A percentile compares a stretch with the other conserved stretches of the same genome.
Evolutionary conservation across 2,329 filamentous ascomycete species (phyloP).

Genomic region (Colletotrichum sp.): DNA sequence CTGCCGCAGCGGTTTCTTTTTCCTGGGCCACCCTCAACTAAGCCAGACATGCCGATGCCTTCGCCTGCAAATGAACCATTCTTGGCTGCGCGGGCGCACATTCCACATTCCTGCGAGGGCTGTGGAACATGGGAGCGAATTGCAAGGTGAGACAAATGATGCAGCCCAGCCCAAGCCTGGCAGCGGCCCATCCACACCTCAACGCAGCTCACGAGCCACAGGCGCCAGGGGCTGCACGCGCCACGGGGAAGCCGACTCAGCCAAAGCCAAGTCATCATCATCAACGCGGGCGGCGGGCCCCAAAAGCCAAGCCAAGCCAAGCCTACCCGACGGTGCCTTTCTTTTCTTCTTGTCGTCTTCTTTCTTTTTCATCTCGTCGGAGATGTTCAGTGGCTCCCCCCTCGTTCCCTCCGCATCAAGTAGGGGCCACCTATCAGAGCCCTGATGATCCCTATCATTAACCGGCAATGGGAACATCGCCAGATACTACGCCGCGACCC

Average conservation of each 20-base stretch:
- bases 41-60: background rate
- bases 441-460: background rate
- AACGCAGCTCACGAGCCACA: slow-evolving; percentile 11
- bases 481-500: background rate
- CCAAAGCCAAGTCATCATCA: slow-evolving; percentile 14
- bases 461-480: background rate
- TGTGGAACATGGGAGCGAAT: slow-evolving; percentile 18
- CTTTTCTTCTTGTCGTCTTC: background rate
- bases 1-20: background rate
- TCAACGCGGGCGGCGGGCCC: background rate
- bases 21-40: background rate
- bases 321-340: background rate
- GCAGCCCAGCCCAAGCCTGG: slow-evolving; percentile 13
- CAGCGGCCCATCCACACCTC: slow-evolving; percentile 7
- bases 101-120: slow-evolving; percentile 7
- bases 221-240: slow-evolving; percentile 9
- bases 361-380: background rate
- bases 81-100: slow-evolving; percentile 8
- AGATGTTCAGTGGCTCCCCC: background rate
- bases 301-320: slow-evolving; percentile 9
- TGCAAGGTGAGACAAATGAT: slow-evolving; percentile 19
- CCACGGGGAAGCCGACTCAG: slow-evolving; percentile 18
- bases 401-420: background rate
- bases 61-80: background rate
- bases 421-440: background rate